Evolutionary conservation across 2,329 filamentous ascomycete genomes (phyloP).

Genomic region (Coniochaeta sp.): DNA sequence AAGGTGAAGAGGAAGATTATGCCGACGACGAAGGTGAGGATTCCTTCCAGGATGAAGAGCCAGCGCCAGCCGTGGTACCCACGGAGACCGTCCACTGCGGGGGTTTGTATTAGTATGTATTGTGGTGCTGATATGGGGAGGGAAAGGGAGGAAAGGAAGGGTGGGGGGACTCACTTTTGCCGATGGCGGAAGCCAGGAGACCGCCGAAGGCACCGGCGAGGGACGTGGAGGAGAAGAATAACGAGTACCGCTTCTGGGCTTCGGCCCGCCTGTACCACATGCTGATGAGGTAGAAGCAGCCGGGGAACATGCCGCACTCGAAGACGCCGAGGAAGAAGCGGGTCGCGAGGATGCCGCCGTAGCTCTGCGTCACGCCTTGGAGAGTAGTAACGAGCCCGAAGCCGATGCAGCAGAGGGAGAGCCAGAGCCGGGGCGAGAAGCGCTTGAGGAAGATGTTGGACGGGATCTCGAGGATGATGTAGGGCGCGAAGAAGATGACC

Average conservation of each 20-base stretch:
- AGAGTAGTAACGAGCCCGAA: conserved; percentile 71
- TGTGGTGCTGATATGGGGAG: background rate
- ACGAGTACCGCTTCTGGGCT: conserved; percentile 84
- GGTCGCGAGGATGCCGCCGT: conserved; percentile 67
- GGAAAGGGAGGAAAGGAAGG: conserved; percentile 5
- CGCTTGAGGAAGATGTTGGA: conserved; percentile 66
- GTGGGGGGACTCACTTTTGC: conserved; percentile 48
- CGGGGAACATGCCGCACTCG: conserved; percentile 71
- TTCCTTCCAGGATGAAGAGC: conserved; percentile 76
- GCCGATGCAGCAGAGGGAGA: conserved; percentile 75
- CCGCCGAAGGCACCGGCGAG: conserved; percentile 81
- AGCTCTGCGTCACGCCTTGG: conserved; percentile 74
- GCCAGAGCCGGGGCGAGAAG: conserved; percentile 61
- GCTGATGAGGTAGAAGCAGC: conserved; percentile 57
- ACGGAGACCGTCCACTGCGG: conserved; percentile 54
- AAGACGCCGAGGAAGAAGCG: conserved; percentile 80
- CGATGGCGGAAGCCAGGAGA: conserved; percentile 76
- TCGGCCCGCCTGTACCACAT: conserved; percentile 89
- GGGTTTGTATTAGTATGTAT: background rate
- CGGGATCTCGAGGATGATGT: conserved; percentile 65
- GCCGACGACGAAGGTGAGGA: conserved; percentile 54
- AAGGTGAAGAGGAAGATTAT: conserved; percentile 62
- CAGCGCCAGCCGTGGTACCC: conserved; percentile 72
- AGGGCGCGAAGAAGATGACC: conserved; percentile 77
- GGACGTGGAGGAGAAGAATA: conserved; percentile 84